phyloP scores from a whole-genome alignment of 768 basidiomycete genomes.

The Cyathus striatus region DNA sequence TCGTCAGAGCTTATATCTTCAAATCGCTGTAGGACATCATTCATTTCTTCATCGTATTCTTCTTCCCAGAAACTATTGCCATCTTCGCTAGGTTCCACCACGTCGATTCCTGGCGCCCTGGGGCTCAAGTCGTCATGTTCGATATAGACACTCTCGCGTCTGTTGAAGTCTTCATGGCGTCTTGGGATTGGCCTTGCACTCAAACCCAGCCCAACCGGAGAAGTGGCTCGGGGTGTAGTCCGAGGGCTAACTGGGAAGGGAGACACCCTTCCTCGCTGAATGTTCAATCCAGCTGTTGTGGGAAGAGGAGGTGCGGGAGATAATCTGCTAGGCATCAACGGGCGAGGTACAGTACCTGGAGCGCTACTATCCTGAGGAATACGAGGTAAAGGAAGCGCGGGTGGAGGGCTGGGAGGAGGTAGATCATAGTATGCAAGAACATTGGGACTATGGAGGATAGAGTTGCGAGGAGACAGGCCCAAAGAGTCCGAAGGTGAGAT shows the following conservation, averaged over 20 bases:
- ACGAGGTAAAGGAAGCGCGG: slow-evolving; percentile 36
- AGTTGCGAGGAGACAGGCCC: slow-evolving; percentile 24
- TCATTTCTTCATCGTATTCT: slow-evolving; percentile 23
- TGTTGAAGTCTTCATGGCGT: slow-evolving; percentile 17
- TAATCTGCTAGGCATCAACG: not conserved
- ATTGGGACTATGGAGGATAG: slow-evolving; percentile 27
- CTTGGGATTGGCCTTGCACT: slow-evolving; percentile 20
- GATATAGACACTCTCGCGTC: not conserved
- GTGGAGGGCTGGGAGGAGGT: slow-evolving; percentile 49
- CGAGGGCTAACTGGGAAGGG: slow-evolving; percentile 49
- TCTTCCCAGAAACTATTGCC: slow-evolving; percentile 6
- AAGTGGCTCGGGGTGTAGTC: slow-evolving; percentile 18
- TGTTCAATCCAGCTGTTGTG: not conserved
- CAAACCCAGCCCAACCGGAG: slow-evolving; percentile 13
- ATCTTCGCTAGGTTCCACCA: not conserved
- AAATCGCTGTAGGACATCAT: slow-evolving; percentile 33
- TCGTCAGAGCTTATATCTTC: slow-evolving; percentile 14
- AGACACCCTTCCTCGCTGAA: slow-evolving; percentile 41
- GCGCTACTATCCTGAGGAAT: slow-evolving; percentile 12
- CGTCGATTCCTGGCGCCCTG: not conserved
- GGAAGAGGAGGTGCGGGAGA: not conserved
- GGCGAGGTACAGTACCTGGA: slow-evolving; percentile 3
- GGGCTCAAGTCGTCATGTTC: not conserved
- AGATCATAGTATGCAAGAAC: slow-evolving; percentile 42
- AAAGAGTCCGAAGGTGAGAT: slow-evolving; percentile 23